Conservation (phyloP, 352 stramenopile species). For the Phytopythium vexans region DNA sequence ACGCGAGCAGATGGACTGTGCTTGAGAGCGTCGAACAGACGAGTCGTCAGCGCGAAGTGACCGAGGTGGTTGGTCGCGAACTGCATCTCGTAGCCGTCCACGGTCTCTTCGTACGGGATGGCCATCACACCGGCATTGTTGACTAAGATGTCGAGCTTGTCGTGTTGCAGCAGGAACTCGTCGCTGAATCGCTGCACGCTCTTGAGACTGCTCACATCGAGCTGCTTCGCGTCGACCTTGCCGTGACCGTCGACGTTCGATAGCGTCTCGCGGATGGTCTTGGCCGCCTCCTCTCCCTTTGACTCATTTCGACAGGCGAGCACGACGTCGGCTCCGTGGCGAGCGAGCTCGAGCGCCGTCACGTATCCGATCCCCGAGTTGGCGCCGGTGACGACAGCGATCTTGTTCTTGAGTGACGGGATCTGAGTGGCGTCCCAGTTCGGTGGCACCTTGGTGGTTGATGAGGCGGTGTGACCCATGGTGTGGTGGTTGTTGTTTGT, state of each 20-base stretch:
- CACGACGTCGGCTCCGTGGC: constrained; percentile 25
- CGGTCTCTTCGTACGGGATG: constrained; percentile 51
- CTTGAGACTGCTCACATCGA: constrained; percentile 67
- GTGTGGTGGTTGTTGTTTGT: no score
- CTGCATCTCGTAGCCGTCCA: constrained; percentile 89
- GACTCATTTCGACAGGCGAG: constrained; percentile 23
- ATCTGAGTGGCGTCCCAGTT: constrained; percentile 6
- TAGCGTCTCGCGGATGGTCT: no score
- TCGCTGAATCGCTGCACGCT: constrained; percentile 53
- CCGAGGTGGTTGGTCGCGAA: constrained; percentile 57
- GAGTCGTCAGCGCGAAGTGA: constrained; percentile 38
- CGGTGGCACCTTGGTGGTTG: no score
- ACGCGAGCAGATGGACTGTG: constrained; percentile 11
- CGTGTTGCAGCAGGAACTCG: constrained; percentile 34
- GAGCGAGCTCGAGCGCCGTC: constrained; percentile 25
- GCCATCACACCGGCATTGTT: constrained; percentile 82
- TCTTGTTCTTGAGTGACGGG: constrained; percentile 13
- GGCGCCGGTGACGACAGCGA: constrained; percentile 47
- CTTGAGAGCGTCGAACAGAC: constrained; percentile 25
- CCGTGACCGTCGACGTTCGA: no score
- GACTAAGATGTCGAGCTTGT: constrained; percentile 70
- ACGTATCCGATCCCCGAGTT: constrained; percentile 60
- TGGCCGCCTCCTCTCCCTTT: no score
- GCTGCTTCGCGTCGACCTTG: constrained; percentile 44
- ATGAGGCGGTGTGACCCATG: no score